Percentiles rank a stretch among this genome's conserved stretches.
These are phyloP conservation scores for Globisporangium recalcitrans DNA, from an alignment of 352 stramenopile genomes.

Conservation along the genomic window DNA sequence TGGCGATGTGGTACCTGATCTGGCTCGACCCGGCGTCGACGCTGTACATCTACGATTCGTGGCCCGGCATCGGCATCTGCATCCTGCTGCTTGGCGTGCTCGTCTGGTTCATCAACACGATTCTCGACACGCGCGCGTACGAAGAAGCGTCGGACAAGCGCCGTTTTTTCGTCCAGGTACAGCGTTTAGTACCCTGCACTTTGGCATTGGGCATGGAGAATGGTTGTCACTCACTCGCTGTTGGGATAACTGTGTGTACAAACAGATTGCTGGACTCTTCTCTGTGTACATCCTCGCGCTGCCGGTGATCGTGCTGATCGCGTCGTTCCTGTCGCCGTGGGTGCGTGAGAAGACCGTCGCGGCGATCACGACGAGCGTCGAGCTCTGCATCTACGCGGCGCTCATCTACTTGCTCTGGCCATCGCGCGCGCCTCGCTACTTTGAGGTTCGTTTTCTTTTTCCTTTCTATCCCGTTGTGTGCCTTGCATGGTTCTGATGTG, in stretches of 20 bases:
- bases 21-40: conserved; percentile 74
- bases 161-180: conserved; percentile 57
- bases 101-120: conserved; percentile 56
- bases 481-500: not conserved
- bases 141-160: conserved; percentile 54
- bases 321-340: conserved; percentile 72
- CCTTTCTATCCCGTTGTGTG: not conserved
- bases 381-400: conserved; percentile 48
- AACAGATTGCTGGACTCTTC: conserved; percentile 59
- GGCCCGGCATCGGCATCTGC: conserved; percentile 62
- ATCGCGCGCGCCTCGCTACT: conserved; percentile 61
- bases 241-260: no score
- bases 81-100: conserved; percentile 52
- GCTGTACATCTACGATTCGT: conserved; percentile 82
- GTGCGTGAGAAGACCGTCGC: conserved; percentile 74
- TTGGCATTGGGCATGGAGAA: no score
- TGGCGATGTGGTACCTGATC: conserved; percentile 81
- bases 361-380: conserved; percentile 41
- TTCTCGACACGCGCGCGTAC: conserved; percentile 60
- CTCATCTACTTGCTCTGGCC: conserved; percentile 73
- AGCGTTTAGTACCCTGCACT: not conserved
- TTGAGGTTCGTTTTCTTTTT: conserved; percentile 44
- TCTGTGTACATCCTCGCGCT: conserved; percentile 66
- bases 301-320: conserved; percentile 61
- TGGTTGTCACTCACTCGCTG: not conserved